Evolutionary conservation across 495 filamentous ascomycete genomes (phyloP), one percentile per base, ranked within the genome.

Genomic region (Talaromyces nanjingensis): DNA sequence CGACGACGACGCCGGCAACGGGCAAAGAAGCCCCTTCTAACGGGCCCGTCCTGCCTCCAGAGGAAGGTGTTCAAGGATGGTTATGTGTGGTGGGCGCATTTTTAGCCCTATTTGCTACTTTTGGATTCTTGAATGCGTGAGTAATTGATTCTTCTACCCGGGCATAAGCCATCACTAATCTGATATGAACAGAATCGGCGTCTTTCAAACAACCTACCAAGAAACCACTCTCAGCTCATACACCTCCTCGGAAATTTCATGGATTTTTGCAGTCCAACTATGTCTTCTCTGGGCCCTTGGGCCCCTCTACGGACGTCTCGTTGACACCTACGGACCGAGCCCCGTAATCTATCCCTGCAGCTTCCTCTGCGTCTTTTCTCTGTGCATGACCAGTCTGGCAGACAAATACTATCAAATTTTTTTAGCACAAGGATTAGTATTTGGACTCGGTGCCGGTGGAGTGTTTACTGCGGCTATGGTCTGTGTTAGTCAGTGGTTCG

Each of bases 401-500:
- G 34, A 60, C 22, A n/a, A 63, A 37, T 79, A 74, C 63, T 75
- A 72, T 37, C 67, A 73, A 33, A 67, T 76, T 14, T 67, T 79
- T 6, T 65, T 77, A 1, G 67, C 70, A 16, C 77, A 79, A 59
- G 77, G 76, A 2, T 63, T 79, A 24, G 69, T 66, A 45, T 68
- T 70, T 42, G 77, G 76, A 2, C 22, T 78, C 0, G 76, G 77
- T 16, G 69, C 69, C 20, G 74, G 59, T 71, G 74, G 70, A 11
- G 57, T 76, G 2, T 77, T 74, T 60, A 69, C 71, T 1, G 53
- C 67, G 1, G 49, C 64, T 0, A 59, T 75, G 25, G 60, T 75
- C 16, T 74, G 68, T 29, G 69, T 69, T 4, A 67, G 70, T 2
- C 73, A 73, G 34, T 77, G 74, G 74, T 92, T 93, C 79, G 73